Conservation (phyloP, 129 eudicot genomes). For the Erigeron canadensis region DNA sequence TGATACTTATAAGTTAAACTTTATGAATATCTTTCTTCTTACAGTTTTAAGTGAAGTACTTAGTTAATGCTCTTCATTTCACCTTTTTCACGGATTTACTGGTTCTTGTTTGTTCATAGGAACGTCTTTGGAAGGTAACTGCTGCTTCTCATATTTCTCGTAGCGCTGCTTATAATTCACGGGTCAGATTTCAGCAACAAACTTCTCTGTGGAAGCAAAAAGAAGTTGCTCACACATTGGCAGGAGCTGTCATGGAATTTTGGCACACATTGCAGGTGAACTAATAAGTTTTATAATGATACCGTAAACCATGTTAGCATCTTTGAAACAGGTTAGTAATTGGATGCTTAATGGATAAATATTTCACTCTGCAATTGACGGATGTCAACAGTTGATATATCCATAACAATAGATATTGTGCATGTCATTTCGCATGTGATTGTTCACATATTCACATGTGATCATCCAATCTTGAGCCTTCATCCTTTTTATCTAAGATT, state of each 20-base stretch:
- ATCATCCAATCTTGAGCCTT: too few species aligned
- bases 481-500: too few species aligned
- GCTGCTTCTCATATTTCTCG: constrained; percentile 70
- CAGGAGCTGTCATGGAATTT: constrained; percentile 77
- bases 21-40: constrained; percentile 1
- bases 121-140: constrained; percentile 86
- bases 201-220: constrained; percentile 40
- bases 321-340: not conserved
- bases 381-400: not conserved
- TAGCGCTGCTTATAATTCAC: constrained; percentile 54
- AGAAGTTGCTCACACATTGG: constrained; percentile 63
- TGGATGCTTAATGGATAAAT: not conserved
- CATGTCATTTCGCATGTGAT: too few species aligned
- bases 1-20: not conserved
- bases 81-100: constrained; percentile 3
- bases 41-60: not conserved
- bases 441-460: too few species aligned
- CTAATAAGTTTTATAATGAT: constrained; percentile 5
- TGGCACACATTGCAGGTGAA: constrained; percentile 72
- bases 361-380: not conserved
- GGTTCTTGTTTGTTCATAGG: constrained; percentile 43
- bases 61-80: constrained; percentile 12
- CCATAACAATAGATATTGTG: not conserved
- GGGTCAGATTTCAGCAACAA: constrained; percentile 50
- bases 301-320: not conserved